These are phyloP conservation scores for Hymenotorrendiella dingleyae DNA, from an alignment of 2,329 filamentous ascomycete genomes.

Conservation along the genomic window DNA sequence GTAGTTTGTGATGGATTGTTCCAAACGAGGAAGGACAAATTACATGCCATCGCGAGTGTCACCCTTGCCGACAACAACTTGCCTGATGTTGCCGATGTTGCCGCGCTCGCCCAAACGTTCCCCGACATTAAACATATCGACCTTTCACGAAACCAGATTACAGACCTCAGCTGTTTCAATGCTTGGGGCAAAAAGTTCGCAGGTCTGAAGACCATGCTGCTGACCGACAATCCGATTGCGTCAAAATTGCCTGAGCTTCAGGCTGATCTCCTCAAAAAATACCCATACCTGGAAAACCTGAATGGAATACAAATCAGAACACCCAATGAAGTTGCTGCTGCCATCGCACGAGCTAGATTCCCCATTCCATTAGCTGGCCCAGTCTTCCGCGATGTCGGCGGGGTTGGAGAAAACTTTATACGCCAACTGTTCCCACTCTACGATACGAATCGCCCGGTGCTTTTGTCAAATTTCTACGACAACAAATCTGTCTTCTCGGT, in stretches of 20 bases:
- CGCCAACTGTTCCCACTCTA: constrained; percentile 67
- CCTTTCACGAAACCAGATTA: constrained; percentile 76
- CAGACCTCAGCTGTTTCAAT: constrained; percentile 59
- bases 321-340: constrained; percentile 59
- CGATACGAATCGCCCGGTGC: constrained; percentile 61
- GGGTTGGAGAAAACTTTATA: constrained; percentile 71
- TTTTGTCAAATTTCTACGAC: constrained; percentile 69
- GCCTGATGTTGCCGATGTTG: constrained; percentile 64
- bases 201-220: constrained; percentile 72
- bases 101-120: constrained; percentile 69
- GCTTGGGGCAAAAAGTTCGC: constrained; percentile 77
- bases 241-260: constrained; percentile 53
- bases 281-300: constrained; percentile 70
- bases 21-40: constrained; percentile 63
- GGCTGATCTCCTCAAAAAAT: constrained; percentile 75
- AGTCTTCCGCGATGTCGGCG: constrained; percentile 67
- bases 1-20: constrained; percentile 75
- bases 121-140: constrained; percentile 85
- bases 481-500: constrained; percentile 68
- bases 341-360: constrained; percentile 41
- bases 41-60: constrained; percentile 74
- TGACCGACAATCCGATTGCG: constrained; percentile 72
- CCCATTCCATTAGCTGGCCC: constrained; percentile 58
- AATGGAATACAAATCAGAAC: constrained; percentile 72
- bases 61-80: constrained; percentile 78